Conservation (phyloP, 225 moss, liverwort and hornwort species). For the Sphagnum contortum region DNA sequence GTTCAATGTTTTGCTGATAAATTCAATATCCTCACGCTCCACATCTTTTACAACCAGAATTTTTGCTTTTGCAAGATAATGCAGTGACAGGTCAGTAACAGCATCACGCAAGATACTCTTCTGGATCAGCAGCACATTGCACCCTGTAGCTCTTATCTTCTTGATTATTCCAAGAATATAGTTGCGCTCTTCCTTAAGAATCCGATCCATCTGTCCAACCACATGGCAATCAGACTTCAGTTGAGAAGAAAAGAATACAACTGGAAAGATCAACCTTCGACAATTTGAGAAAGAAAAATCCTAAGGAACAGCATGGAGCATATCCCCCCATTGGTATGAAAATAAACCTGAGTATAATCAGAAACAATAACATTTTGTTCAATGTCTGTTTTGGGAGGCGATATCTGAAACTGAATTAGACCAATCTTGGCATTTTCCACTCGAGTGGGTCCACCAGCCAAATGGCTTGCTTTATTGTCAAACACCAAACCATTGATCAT, state of each 20-base stretch:
- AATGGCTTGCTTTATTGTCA: conserved; percentile 96
- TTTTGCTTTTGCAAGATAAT: conserved; percentile 93
- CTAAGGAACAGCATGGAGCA: too few relatives aligned
- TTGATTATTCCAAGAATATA: conserved; percentile 96
- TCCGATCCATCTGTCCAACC: conserved; percentile 77
- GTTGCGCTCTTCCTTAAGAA: conserved; percentile 97
- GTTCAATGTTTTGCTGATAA: conserved; percentile 89
- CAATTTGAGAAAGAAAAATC: too few relatives aligned
- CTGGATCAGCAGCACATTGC: conserved; percentile 80
- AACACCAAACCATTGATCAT: conserved; percentile 88
- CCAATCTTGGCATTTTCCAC: conserved; percentile 87
- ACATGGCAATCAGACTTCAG: too few relatives aligned
- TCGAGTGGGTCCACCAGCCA: conserved; percentile 88
- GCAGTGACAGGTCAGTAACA: conserved; percentile 90
- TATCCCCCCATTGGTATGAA: neutral
- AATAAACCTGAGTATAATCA: conserved; percentile 79
- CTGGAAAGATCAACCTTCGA: too few relatives aligned
- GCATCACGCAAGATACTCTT: conserved; percentile 98
- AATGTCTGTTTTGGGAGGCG: conserved; percentile 94
- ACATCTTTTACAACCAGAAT: conserved; percentile 94
- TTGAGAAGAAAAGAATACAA: too few relatives aligned
- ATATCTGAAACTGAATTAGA: conserved; percentile 88
- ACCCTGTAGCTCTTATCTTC: conserved; percentile 86
- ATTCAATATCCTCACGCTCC: conserved; percentile 92
- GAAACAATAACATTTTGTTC: conserved; percentile 95